Evolutionary conservation across 2,329 filamentous ascomycete genomes (phyloP), one percentile per base, ranked within the genome.

Genomic region (Cladosporium cucumerinum): DNA sequence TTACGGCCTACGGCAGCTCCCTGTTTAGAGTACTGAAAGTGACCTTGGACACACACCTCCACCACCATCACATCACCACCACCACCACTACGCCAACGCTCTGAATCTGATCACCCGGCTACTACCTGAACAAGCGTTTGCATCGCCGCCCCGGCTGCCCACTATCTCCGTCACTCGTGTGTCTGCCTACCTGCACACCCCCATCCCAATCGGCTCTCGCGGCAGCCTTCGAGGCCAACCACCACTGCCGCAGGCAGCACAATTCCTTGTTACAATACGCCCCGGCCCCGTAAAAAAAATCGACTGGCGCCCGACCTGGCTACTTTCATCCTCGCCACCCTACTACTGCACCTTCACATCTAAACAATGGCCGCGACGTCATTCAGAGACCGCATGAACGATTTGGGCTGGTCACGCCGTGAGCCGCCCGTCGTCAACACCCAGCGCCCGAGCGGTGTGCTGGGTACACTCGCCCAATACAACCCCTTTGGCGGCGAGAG

Each of bases 321-420:
- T 55, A 28, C 28, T 30, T 30, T 49, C 61, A 49, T 18, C 54
- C 34, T 51, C 23, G 54, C 54, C 52, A 51, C 55, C 46, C 54
- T 58, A 34, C 61, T 58, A 55, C 54, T 52, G 54, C 61, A 58
- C 57, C 43, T 34, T 57, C 36, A 54, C 63, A 49, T 30, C 66
- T 65, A 58, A 61, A 78, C 66, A 68, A 97, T 97, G 93, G 90
- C 93, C 67, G 94, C 93, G 70, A 84, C 88, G 71, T 91, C 92
- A 55, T 98, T 99, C 79, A 88, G 93, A 76, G 92, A 97, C 79
- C 96, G 92, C 25, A 93, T 98, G 84, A 96, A 92, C 83, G 95
- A 92, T 66, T 81, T 98, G 73, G 95, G 95, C 67, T 98, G 95
- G 95, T 92, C 92, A 74, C 90, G 94, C 72, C 87, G 94, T 74